Base-by-base conservation (phyloP, 306 rosid species). In the Mimosa pudica region DNA sequence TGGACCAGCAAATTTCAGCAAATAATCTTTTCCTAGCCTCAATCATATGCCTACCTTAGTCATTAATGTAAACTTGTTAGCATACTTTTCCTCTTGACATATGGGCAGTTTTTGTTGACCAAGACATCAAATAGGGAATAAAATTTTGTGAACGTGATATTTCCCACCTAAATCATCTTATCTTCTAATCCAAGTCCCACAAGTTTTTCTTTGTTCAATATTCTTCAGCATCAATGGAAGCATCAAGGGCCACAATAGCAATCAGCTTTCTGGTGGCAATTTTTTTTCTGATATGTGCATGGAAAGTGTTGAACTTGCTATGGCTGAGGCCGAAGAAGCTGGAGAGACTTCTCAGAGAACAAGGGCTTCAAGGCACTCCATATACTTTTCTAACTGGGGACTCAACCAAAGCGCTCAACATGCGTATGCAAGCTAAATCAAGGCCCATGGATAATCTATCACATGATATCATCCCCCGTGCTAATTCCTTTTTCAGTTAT, bases 311-410 rank as follows among this genome's bases (percentile, higher is more conserved):
- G 30, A 70, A 64, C 2, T 79, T 79, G 89, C 61, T 83, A 5
- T 88, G 91, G 89, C 24, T 88, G 12, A 75, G 65, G 77, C 91
- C 91, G 0, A 85, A 85, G 80, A 75, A 36, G 51, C 65, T 83
- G 11, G 91, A 88, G 63, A 79, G 32, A 57, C 30, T 8, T 12
- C 76, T 85, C 4, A 75, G 86, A 51, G 4, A 64, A 66, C 88
- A 88, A 79, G 86, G 91, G 4, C 61, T 83, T 20, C 2, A 11
- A 0, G 89, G 85, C 12, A 81, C 77, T 24, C 64, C 88, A 8
- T 88, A 88, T 32, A 71, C 66, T 49, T 4, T 83, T 54, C 14
- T 70, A 0, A n/a, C 4, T 32, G 89, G 91, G 5, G 89, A 83
- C 68, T 11, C 58, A 60, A 80, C 42, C 70, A 78, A 85, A 8